Percentiles rank a stretch among this genome's conserved stretches.
These are phyloP conservation scores for Emmonsiellopsis sp. DNA, from an alignment of 2,329 filamentous ascomycete species.

Conservation along the genomic window DNA sequence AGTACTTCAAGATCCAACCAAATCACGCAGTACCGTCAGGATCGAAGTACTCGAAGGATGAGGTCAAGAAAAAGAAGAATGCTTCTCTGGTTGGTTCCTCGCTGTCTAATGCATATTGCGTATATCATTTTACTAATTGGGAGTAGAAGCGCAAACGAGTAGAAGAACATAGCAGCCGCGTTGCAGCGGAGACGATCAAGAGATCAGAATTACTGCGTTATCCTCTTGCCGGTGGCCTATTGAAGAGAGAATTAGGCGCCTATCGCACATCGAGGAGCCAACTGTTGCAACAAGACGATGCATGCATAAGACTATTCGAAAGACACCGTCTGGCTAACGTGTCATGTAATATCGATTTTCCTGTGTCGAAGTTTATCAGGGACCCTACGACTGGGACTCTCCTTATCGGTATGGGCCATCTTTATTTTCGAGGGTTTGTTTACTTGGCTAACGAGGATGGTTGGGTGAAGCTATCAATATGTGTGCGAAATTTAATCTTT, in stretches of 20 bases:
- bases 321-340: conserved; percentile 24
- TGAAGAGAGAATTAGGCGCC: conserved; percentile 23
- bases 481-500: neutral
- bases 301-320: conserved; percentile 25
- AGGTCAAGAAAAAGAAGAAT: conserved; percentile 2
- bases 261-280: conserved; percentile 11
- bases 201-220: conserved; percentile 21
- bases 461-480: conserved; percentile 13
- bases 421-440: neutral
- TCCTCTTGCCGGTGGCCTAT: conserved; percentile 16
- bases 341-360: conserved; percentile 15
- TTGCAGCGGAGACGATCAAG: conserved; percentile 25
- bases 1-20: conserved; percentile 59
- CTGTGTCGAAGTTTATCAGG: conserved; percentile 24
- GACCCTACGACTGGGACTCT: conserved; percentile 27
- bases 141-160: conserved; percentile 22
- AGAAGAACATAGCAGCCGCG: conserved; percentile 17
- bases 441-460: conserved; percentile 15
- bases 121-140: neutral
- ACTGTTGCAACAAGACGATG: conserved; percentile 19
- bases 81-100: conserved; percentile 6
- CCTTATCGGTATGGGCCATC: conserved; percentile 24
- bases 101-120: neutral
- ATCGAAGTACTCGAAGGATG: conserved; percentile 13
- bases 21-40: conserved; percentile 40